Conservation (phyloP, 1,139 yeast genomes). For the Diutina scorzettiae region DNA sequence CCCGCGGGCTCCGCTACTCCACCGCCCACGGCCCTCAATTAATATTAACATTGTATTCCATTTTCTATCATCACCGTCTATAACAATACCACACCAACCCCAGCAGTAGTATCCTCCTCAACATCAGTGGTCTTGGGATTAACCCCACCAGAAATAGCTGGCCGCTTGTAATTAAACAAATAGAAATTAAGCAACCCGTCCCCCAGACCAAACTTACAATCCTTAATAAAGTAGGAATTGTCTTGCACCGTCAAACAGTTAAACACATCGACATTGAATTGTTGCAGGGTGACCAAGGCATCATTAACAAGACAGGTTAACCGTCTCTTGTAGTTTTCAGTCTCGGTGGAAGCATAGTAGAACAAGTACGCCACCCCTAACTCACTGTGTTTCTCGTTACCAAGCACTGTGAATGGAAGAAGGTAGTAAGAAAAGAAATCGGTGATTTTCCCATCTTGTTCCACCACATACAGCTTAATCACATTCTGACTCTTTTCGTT, state of each 20-base stretch:
- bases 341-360: conserved; percentile 62
- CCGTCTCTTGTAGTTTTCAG: conserved; percentile 37
- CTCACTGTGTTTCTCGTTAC: conserved; percentile 51
- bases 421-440: conserved; percentile 87
- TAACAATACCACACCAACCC: conserved; percentile 81
- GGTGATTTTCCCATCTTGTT: conserved; percentile 54
- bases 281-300: conserved; percentile 66
- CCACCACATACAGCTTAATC: conserved; percentile 71
- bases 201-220: conserved; percentile 84
- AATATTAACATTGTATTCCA: no score
- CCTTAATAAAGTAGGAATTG: conserved; percentile 68
- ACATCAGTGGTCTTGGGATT: conserved; percentile 39
- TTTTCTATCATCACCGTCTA: no score
- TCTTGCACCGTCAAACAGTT: conserved; percentile 89
- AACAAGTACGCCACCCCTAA: conserved; percentile 81
- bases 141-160: conserved; percentile 74
- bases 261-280: conserved; percentile 70
- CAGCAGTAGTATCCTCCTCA: conserved; percentile 49
- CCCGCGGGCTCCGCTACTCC: no score
- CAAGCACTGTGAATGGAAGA: conserved; percentile 75
- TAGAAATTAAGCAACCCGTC: conserved; percentile 89
- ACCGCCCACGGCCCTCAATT: no score
- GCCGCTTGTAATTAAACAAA: conserved; percentile 78
- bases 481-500: conserved; percentile 37
- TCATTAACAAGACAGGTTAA: conserved; percentile 54